Evolutionary conservation across 371 early-diverging fungal genomes (phyloP).

Genomic region (Thermomucor indicae-seudaticae): DNA sequence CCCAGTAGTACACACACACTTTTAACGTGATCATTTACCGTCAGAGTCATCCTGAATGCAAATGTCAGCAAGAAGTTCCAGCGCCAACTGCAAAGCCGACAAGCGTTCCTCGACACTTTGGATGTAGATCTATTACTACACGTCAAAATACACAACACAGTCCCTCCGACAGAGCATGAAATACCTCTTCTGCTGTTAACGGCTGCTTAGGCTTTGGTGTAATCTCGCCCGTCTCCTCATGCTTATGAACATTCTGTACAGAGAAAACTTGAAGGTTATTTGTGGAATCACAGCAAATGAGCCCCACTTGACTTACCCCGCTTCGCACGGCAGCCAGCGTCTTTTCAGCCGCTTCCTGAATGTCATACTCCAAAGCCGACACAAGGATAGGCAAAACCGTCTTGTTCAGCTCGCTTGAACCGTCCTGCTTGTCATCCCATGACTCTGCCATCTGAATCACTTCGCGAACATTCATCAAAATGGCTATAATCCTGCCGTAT

Average conservation of each 20-base stretch:
- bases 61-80: slow-evolving; percentile 81
- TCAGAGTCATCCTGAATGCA: slow-evolving; percentile 61
- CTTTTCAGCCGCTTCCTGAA: slow-evolving; percentile 55
- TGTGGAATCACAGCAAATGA: neutral
- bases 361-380: slow-evolving; percentile 53
- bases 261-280: neutral
- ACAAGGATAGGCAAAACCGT: slow-evolving; percentile 49
- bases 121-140: slow-evolving; percentile 20
- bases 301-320: slow-evolving; percentile 30
- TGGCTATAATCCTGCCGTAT: slow-evolving; percentile 18
- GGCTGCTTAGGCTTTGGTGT: slow-evolving; percentile 48
- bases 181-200: slow-evolving; percentile 45
- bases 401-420: slow-evolving; percentile 40
- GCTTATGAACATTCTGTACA: slow-evolving; percentile 33
- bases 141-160: neutral
- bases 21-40: slow-evolving; percentile 12
- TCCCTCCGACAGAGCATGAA: too few relatives aligned
- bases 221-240: slow-evolving; percentile 34
- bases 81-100: slow-evolving; percentile 63
- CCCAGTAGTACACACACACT: neutral
- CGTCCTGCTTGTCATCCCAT: slow-evolving; percentile 37
- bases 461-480: slow-evolving; percentile 40
- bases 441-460: slow-evolving; percentile 23
- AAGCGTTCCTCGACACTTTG: slow-evolving; percentile 52
- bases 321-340: slow-evolving; percentile 41